A percentile compares a stretch with the other conserved stretches of the same genome.
These are phyloP conservation scores for Hibiscus trionum DNA, from an alignment of 345 rosid genomes.

Conservation along the genomic window DNA sequence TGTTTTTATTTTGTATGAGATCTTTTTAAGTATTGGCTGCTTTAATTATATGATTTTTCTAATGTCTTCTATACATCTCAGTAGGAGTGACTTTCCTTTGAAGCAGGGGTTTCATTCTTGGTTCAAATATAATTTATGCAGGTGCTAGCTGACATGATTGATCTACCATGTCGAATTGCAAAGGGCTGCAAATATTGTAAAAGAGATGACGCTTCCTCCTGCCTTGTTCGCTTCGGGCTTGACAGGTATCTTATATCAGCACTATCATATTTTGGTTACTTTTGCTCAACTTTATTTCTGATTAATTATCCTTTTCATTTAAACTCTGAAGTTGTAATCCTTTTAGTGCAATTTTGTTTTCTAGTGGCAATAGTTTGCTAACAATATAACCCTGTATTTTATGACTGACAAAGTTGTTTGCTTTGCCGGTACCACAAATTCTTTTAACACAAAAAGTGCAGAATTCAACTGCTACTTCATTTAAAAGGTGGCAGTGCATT, in stretches of 20 bases:
- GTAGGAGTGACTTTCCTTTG: background rate
- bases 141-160: slow-evolving; percentile 89
- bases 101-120: slow-evolving; percentile 1
- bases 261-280: slow-evolving; percentile 25
- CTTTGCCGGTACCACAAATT: background rate
- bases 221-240: slow-evolving; percentile 90
- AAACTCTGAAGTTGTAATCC: background rate
- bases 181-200: slow-evolving; percentile 93
- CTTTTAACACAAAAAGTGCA: background rate
- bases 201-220: slow-evolving; percentile 79
- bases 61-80: background rate
- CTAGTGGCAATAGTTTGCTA: background rate
- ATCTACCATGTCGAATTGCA: slow-evolving; percentile 96
- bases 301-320: background rate
- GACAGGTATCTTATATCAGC: slow-evolving; percentile 27
- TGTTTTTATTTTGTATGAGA: background rate
- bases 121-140: slow-evolving; percentile 26
- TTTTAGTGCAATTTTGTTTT: background rate
- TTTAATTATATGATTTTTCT: background rate
- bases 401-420: background rate
- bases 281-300: background rate
- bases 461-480: background rate
- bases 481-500: background rate
- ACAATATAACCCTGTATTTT: background rate
- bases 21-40: background rate